A percentile compares a stretch with the other conserved stretches of the same genome.
phyloP scores from a whole-genome alignment of 306 rosid genomes.

The Alnus glutinosa region DNA sequence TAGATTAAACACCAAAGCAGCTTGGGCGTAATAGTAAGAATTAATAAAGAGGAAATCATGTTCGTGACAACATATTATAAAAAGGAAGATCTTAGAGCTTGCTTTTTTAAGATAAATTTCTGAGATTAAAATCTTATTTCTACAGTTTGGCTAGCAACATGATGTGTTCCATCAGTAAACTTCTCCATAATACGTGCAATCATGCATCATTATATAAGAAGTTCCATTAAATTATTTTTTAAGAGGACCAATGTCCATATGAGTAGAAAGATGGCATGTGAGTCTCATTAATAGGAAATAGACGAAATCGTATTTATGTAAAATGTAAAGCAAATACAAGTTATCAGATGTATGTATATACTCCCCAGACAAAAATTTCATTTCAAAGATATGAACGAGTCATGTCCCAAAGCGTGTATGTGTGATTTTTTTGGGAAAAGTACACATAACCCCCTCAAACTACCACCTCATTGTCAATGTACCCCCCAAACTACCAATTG shows the following conservation, averaged over 20 bases:
- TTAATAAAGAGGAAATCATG: not conserved
- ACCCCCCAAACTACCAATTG: too few species aligned
- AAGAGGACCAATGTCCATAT: not conserved
- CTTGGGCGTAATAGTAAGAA: not conserved
- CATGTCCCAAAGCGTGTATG: not conserved
- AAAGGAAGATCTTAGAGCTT: not conserved
- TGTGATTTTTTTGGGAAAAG: too few species aligned
- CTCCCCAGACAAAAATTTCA: not conserved
- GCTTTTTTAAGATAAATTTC: not conserved
- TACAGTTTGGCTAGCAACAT: not conserved
- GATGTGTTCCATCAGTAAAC: not conserved
- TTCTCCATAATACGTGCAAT: not conserved
- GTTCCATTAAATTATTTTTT: not conserved
- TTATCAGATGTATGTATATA: not conserved
- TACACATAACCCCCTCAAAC: too few species aligned
- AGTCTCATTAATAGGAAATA: not conserved
- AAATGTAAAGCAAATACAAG: not conserved
- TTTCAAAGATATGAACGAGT: not conserved
- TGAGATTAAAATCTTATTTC: not conserved
- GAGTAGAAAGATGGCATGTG: not conserved
- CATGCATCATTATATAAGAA: not conserved
- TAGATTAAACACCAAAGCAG: not conserved
- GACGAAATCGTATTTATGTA: not conserved
- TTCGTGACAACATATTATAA: conserved; percentile 1
- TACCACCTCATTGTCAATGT: too few species aligned